A percentile compares a stretch with the other conserved stretches of the same genome.
phyloP scores from a whole-genome alignment of 495 filamentous ascomycete species.

The Talaromyces proteolyticus region DNA sequence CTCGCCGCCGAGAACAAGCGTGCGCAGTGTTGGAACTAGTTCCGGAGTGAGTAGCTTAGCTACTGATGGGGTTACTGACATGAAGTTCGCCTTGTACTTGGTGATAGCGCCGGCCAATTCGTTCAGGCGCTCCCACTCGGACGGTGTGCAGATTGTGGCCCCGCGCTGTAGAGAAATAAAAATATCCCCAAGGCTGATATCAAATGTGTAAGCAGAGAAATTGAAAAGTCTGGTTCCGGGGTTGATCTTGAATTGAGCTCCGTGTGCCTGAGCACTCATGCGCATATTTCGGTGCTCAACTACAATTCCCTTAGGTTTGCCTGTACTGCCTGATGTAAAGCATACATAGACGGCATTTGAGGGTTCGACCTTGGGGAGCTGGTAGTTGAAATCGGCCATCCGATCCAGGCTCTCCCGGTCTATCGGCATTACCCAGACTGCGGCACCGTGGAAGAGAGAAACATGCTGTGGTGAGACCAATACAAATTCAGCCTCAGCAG shows the following conservation, averaged over 20 bases:
- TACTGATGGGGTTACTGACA: constrained; percentile 39
- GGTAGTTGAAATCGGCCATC: background rate
- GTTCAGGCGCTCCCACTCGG: constrained; percentile 40
- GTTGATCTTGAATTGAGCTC: background rate
- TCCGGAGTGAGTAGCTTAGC: constrained; percentile 17
- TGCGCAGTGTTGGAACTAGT: constrained; percentile 26
- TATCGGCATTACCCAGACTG: background rate
- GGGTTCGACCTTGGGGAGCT: background rate
- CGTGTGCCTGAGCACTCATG: background rate
- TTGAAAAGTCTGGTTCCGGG: constrained; percentile 15
- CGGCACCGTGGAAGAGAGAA: background rate
- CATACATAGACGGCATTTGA: constrained; percentile 2
- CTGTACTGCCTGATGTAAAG: constrained; percentile 27
- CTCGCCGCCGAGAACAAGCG: constrained; percentile 36
- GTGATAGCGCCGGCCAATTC: constrained; percentile 42
- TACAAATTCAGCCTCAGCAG: constrained; percentile 3
- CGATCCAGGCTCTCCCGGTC: background rate
- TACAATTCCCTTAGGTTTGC: constrained; percentile 21
- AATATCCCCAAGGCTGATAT: no score
- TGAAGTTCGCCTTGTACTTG: constrained; percentile 34
- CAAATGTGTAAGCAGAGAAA: constrained; percentile 26
- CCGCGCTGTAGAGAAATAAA: no score
- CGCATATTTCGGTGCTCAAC: constrained; percentile 9
- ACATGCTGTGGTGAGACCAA: background rate
- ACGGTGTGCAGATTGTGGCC: no score